Base-by-base conservation (phyloP, 305 asterid species). In the Rubia tinctorum region DNA sequence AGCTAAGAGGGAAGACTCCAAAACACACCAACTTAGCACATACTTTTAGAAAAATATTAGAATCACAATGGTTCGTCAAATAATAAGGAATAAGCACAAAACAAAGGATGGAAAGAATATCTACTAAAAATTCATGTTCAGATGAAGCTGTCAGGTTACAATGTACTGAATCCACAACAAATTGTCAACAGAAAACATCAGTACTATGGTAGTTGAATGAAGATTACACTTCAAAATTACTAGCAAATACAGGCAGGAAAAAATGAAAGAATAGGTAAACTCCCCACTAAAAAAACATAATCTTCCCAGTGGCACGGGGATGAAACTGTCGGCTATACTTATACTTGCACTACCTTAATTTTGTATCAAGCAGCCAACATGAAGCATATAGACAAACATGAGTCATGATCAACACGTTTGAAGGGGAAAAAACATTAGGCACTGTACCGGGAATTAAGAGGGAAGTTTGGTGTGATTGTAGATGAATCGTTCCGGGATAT, bases 401-500 rank as follows among this genome's bases (percentile, higher is more conserved):
- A 9, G 44, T 30, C 12, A 40, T 44, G 69, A 13, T 59, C 22
- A 60, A 44, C 61, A 49, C 64, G 67, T 20, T 72, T 74, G 70
- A 47, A 51, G n/a, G 49, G 61, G 72, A 40, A 62, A 71, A 53
- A 73, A 60, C 61, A 64, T 43, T 70, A 51, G 66, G 0, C 37
- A 23, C 63, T 71, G 64, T 86, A 95, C 99, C 98, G 87, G 76
- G 99, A 74, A 82, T 80, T 92, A 63, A 83, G 75, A 60, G 96
- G 74, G 76, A 84, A 89, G 81, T 85, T 92, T 66, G 97, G 80
- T 43, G 94, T 83, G 73, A 85, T 71, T 71, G 85, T 71, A 68
- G 97, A 79, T 55, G 93, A 77, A 63, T 95, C 98, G 49, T 81
- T 83, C 79, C 97, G 93, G 74, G 95, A 83, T 58, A 83, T 66